These are phyloP conservation scores for Pyrus hybrid DNA, from an alignment of 331 rosid genomes.

Conservation along the genomic window DNA sequence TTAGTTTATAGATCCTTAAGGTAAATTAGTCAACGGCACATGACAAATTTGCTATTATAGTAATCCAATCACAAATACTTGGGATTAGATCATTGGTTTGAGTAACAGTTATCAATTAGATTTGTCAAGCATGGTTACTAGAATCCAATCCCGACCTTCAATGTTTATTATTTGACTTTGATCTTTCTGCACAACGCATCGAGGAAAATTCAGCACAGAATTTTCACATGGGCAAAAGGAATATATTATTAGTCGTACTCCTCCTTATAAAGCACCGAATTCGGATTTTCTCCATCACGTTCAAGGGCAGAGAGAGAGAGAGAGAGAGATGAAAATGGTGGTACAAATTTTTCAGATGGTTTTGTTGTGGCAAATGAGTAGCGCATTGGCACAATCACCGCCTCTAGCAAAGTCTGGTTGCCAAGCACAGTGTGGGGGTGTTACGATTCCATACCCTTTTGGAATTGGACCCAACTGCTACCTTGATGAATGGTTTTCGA, in stretches of 20 bases:
- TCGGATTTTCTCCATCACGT: not conserved
- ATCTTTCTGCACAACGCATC: not conserved
- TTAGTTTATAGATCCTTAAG: no score
- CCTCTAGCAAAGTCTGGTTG: not conserved
- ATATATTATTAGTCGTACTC: not conserved
- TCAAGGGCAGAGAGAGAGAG: not conserved
- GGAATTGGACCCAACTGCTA: not conserved
- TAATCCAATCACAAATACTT: not conserved
- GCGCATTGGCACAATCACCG: not conserved
- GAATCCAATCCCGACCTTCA: not conserved
- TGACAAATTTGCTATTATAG: not conserved
- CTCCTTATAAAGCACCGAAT: not conserved
- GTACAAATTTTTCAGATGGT: not conserved
- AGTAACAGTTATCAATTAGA: not conserved
- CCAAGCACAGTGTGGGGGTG: not conserved
- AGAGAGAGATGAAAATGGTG: not conserved
- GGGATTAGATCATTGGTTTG: not conserved
- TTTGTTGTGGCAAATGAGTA: not conserved
- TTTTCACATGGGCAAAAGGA: not conserved
- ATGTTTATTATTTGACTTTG: not conserved
- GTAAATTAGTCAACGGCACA: no score
- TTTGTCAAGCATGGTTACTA: not conserved
- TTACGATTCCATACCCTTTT: not conserved
- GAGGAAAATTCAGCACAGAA: not conserved
- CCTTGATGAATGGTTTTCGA: not conserved